Evolutionary conservation across 139 green algal genomes (phyloP).

Genomic region (Medakamo hakoo): DNA sequence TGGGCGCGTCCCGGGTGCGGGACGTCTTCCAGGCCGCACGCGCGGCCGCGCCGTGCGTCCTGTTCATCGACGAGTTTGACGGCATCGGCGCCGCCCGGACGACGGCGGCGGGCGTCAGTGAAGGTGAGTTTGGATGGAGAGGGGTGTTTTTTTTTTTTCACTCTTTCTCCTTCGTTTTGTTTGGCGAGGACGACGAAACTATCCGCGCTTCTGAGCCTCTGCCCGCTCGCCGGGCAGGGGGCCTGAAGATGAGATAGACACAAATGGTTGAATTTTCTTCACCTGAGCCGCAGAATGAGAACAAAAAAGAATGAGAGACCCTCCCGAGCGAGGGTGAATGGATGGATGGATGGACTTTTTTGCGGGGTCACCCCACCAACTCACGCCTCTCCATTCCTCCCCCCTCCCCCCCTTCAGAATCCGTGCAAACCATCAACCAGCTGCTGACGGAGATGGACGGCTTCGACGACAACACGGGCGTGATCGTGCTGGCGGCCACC

Average conservation of each 20-base stretch:
- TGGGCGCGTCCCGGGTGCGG: conserved; percentile 42
- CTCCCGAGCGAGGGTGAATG: too few species aligned
- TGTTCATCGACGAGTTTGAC: conserved; percentile 99
- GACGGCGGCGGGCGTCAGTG: conserved; percentile 30
- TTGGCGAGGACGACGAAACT: not conserved
- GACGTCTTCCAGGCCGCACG: conserved; percentile 42
- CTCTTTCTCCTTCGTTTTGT: not conserved
- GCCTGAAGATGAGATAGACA: not conserved
- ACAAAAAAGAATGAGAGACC: not conserved
- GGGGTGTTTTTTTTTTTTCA: not conserved
- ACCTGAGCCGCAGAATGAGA: not conserved
- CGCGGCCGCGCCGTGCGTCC: conserved; percentile 60
- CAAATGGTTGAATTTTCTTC: not conserved
- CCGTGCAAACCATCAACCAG: conserved; percentile 87
- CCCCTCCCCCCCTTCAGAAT: conserved; percentile 12
- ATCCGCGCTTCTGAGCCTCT: not conserved
- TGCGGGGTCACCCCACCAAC: not conserved
- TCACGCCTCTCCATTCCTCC: conserved; percentile 1
- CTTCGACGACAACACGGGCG: conserved; percentile 86
- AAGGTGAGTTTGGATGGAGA: conserved; percentile 17
- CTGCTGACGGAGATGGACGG: conserved; percentile 95
- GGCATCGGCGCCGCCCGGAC: conserved; percentile 57
- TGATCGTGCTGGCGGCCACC: conserved; percentile 93
- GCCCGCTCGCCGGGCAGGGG: not conserved
- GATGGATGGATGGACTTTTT: not conserved